phyloP scores from a whole-genome alignment of 2,329 filamentous ascomycete genomes.

The Colletotrichum karsti region DNA sequence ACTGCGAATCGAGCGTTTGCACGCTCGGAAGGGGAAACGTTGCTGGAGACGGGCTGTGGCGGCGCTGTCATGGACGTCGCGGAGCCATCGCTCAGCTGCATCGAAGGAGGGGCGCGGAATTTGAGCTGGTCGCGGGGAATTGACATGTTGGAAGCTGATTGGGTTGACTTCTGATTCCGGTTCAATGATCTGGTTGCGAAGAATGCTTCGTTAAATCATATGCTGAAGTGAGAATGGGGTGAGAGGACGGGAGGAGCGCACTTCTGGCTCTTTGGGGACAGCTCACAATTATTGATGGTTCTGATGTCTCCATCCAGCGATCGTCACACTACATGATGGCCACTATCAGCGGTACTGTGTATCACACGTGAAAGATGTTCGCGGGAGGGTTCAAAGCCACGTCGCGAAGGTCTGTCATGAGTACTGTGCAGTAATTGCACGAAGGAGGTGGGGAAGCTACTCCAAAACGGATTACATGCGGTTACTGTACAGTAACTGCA shows the following conservation, averaged over 20 bases:
- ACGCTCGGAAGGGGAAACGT: neutral
- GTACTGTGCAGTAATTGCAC: neutral
- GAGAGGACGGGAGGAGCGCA: too few relatives aligned
- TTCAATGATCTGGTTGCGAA: too few relatives aligned
- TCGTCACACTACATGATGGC: neutral
- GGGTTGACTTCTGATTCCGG: too few relatives aligned
- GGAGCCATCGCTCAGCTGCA: constrained; percentile 25
- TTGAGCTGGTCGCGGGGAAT: neutral
- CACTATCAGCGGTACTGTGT: too few relatives aligned
- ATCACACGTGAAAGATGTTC: too few relatives aligned
- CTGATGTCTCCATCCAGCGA: neutral
- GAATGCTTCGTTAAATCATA: too few relatives aligned
- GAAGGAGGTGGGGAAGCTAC: neutral
- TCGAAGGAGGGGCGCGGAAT: neutral
- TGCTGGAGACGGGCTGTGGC: neutral
- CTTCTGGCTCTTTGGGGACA: neutral
- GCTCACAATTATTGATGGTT: neutral
- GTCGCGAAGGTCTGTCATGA: too few relatives aligned
- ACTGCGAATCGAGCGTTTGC: constrained; percentile 35
- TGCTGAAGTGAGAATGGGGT: too few relatives aligned
- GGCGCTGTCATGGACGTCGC: constrained; percentile 13
- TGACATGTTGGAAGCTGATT: neutral
- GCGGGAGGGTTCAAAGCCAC: too few relatives aligned
- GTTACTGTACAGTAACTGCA: constrained; percentile 2
- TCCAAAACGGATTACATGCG: neutral